A percentile compares a stretch with the other conserved stretches of the same genome.
Evolutionary conservation across 2,329 filamentous ascomycete species (phyloP).

Genomic region (Sphaerostilbella broomeana): DNA sequence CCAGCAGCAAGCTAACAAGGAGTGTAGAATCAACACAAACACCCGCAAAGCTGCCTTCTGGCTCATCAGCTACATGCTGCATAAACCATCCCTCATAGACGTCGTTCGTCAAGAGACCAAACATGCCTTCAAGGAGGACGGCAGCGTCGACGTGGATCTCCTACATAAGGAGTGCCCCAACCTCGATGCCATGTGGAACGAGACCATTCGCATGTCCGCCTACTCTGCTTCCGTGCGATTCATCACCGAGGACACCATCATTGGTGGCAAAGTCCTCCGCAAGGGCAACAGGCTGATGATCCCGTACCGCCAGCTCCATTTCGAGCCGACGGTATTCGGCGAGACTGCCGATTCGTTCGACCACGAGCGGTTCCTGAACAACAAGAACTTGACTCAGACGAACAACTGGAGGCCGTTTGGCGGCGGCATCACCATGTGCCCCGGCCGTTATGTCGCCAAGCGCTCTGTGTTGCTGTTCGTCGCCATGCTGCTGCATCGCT

Average conservation of each 20-base stretch:
- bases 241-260: constrained; percentile 17
- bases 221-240: constrained; percentile 21
- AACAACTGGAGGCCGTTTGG: constrained; percentile 22
- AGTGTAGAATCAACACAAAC: constrained; percentile 23
- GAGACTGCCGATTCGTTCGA: constrained; percentile 14
- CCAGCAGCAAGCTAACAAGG: not conserved
- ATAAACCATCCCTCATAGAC: constrained; percentile 15
- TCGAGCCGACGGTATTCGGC: constrained; percentile 15
- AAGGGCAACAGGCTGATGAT: constrained; percentile 23
- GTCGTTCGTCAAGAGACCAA: constrained; percentile 18
- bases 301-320: constrained; percentile 23
- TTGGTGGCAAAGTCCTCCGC: constrained; percentile 22
- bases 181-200: constrained; percentile 22
- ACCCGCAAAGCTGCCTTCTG: constrained; percentile 23
- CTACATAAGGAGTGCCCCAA: constrained; percentile 22
- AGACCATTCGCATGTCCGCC: constrained; percentile 19
- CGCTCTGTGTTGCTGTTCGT: constrained; percentile 15
- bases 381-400: constrained; percentile 12
- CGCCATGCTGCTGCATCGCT: constrained; percentile 19
- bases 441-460: constrained; percentile 19
- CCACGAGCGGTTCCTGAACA: constrained; percentile 14
- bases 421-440: constrained; percentile 24
- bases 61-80: constrained; percentile 20
- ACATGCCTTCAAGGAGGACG: constrained; percentile 19
- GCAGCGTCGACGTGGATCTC: constrained; percentile 23